Evolutionary conservation across 306 rosid genomes (phyloP).

Genomic region (Cicer cuneatum): DNA sequence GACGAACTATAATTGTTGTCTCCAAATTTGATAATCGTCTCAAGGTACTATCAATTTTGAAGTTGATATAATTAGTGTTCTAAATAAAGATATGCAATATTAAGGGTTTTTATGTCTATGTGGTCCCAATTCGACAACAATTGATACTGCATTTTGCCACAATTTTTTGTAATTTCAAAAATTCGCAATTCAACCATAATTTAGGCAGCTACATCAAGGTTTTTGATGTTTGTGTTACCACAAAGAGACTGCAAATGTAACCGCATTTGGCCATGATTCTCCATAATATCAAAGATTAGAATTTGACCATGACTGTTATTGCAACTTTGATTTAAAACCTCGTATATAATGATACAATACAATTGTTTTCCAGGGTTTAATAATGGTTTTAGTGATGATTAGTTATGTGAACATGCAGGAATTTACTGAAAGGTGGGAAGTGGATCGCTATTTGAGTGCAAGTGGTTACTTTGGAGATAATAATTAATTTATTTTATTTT

Average conservation of each 20-base stretch:
- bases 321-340: conserved; percentile 1
- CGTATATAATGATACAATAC: neutral
- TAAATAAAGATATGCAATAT: neutral
- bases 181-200: neutral
- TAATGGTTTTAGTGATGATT: conserved; percentile 23
- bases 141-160: neutral
- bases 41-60: conserved; percentile 62
- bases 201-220: neutral
- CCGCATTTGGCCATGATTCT: neutral
- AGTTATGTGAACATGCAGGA: conserved; percentile 62
- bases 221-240: too few species aligned
- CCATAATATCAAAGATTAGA: neutral
- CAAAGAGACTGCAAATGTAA: neutral
- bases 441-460: conserved; percentile 96
- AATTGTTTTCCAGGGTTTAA: neutral
- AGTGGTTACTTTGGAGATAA: conserved; percentile 90
- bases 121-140: neutral
- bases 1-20: conserved; percentile 81
- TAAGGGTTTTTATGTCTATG: neutral
- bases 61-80: neutral
- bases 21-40: conserved; percentile 98
- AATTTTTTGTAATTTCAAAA: neutral
- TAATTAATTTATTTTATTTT: too few species aligned
- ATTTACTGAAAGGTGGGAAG: conserved; percentile 94
- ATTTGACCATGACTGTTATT: neutral